Evolutionary conservation across 2,329 filamentous ascomycete species (phyloP).

Genomic region (Emergomyces pasteurianus): DNA sequence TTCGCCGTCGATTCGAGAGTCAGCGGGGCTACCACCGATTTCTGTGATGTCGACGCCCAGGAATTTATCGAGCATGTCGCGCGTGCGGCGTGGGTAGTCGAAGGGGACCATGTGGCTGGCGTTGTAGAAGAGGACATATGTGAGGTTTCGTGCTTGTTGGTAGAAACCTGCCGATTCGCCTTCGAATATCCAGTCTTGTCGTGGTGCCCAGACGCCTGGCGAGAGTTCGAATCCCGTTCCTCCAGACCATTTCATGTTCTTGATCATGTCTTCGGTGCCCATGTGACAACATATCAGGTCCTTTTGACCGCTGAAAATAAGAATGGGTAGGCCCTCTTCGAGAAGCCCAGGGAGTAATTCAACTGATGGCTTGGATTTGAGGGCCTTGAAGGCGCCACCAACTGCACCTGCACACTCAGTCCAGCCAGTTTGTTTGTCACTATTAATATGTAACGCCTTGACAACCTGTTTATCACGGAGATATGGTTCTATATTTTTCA

Average conservation of each 20-base stretch:
- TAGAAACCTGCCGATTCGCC: constrained; percentile 79
- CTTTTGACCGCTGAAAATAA: constrained; percentile 86
- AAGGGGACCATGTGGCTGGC: constrained; percentile 97
- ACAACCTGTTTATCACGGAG: constrained; percentile 70
- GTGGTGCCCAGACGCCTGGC: constrained; percentile 81
- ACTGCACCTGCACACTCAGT: constrained; percentile 78
- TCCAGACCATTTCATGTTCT: constrained; percentile 82
- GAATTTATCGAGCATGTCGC: constrained; percentile 97
- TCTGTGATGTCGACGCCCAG: constrained; percentile 83
- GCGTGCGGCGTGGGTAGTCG: constrained; percentile 70
- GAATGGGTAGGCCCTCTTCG: constrained; percentile 56
- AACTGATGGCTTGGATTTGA: constrained; percentile 60
- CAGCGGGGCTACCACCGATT: constrained; percentile 68
- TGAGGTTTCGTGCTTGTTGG: constrained; percentile 88
- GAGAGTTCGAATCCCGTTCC: constrained; percentile 82
- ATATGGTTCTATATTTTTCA: constrained; percentile 66
- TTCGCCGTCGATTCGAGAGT: constrained; percentile 75
- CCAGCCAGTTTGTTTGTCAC: constrained; percentile 79
- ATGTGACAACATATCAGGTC: constrained; percentile 97
- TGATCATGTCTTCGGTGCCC: constrained; percentile 82
- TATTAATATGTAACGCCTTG: constrained; percentile 67
- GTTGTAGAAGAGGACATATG: constrained; percentile 92
- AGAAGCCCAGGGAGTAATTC: constrained; percentile 67
- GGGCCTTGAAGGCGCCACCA: constrained; percentile 55
- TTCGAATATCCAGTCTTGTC: constrained; percentile 88